phyloP scores from a whole-genome alignment of 176 grass and related monocot species.

The Guadua angustifolia region DNA sequence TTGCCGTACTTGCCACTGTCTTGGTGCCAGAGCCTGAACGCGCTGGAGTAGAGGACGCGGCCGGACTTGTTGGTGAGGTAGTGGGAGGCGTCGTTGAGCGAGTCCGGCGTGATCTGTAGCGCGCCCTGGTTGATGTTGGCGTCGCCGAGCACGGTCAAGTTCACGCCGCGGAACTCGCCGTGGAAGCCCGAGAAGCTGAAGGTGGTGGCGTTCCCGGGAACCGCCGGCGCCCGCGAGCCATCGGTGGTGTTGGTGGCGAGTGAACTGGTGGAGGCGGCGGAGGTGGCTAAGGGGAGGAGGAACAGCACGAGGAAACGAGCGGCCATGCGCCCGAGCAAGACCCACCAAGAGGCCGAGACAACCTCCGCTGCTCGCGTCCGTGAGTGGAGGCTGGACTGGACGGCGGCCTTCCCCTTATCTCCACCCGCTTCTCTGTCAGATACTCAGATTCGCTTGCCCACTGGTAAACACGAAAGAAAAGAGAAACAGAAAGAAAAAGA shows the following conservation, averaged over 20 bases:
- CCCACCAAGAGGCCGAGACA: background rate
- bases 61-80: conserved; percentile 69
- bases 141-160: conserved; percentile 47
- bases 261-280: background rate
- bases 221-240: background rate
- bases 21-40: conserved; percentile 62
- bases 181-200: conserved; percentile 62
- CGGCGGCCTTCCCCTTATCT: conserved; percentile 16
- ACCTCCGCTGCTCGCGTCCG: background rate
- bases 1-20: background rate
- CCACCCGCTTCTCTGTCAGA: background rate
- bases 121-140: conserved; percentile 51
- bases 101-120: conserved; percentile 89
- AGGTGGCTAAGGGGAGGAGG: conserved; percentile 15
- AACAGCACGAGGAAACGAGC: conserved; percentile 43
- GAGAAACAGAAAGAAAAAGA: background rate
- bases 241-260: conserved; percentile 49
- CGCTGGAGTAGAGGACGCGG: conserved; percentile 54
- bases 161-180: background rate
- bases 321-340: conserved; percentile 24
- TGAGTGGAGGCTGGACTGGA: background rate
- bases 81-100: conserved; percentile 8
- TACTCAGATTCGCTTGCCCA: conserved; percentile 34
- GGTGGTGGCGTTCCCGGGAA: background rate
- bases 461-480: background rate